Base-by-base conservation (phyloP, 1,284 basidiomycete species). In the Baeospora myosura region DNA sequence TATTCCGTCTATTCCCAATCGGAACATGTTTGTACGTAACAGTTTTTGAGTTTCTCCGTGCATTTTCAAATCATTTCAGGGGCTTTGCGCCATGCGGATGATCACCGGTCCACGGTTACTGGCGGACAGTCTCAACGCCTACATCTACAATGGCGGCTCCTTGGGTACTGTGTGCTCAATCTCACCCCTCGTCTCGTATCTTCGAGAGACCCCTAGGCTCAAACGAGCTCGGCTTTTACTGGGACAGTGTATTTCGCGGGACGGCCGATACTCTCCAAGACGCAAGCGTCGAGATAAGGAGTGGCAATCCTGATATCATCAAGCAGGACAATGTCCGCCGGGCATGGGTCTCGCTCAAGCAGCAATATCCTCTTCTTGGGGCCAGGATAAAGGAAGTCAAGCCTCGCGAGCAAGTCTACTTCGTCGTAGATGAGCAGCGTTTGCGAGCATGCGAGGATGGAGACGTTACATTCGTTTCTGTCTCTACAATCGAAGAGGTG, bases 351-450 rank as follows among this genome's bases (percentile, higher is more conserved):
- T 44, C 59, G 17, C 48, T 72, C 38, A 76, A 76, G 51, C 59
- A 55, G 21, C 60, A 58, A 32, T 72, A 64, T 47, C 74, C 74
- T 4, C 57, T 78, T 5, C 63, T 76, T 21, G 72, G 63, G 5
- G 61, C 67, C 16, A 56, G 45, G 2, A 49, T 72, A 10, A 57
- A 64, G 30, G 57, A 61, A 30, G 47, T 55, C 16, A 40, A 49
- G 21, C 53, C 56, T 21, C 46, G 52, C 17, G 50, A 52, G 8
- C 39, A 49, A 17, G 49, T 66, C 18, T 58, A 58, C 21, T 72
- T 75, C 43, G 52, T 66, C 21, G 61, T 76, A 24, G 53, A 57
- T 16, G 61, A 66, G 44, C 49, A 55, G 14, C 54, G 50, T 6
- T 45, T 73, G 41, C 42, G 44, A 14, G 39, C 45, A 7, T 48